These are phyloP conservation scores for Pulveroboletus sp. DNA, from an alignment of 768 basidiomycete species.

Conservation along the genomic window DNA sequence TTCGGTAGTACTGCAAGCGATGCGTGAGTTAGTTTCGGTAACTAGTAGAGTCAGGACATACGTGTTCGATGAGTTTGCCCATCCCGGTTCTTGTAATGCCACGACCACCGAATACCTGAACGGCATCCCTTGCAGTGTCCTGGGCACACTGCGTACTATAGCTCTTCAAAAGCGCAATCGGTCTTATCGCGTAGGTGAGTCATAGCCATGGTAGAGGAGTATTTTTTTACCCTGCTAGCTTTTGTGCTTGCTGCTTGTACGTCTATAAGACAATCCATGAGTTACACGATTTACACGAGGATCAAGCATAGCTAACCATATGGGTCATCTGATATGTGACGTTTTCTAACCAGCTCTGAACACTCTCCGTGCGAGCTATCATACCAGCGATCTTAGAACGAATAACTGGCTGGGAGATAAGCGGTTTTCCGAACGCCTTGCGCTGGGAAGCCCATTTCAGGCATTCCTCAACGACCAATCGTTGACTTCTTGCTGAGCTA, in stretches of 20 bases:
- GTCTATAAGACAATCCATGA: constrained; percentile 31
- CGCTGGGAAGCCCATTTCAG: constrained; percentile 88
- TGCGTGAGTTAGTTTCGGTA: constrained; percentile 10
- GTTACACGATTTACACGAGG: neutral
- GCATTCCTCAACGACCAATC: constrained; percentile 73
- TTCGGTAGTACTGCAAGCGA: constrained; percentile 27
- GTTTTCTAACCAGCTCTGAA: constrained; percentile 84
- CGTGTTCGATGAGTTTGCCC: constrained; percentile 57
- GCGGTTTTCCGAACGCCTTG: constrained; percentile 86
- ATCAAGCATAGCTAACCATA: constrained; percentile 44
- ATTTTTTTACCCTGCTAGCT: constrained; percentile 61
- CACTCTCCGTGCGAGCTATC: constrained; percentile 79
- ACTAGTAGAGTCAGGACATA: constrained; percentile 18
- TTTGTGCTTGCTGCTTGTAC: constrained; percentile 68
- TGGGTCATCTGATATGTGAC: constrained; percentile 85
- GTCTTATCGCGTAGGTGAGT: constrained; percentile 34
- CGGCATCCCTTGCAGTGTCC: constrained; percentile 75
- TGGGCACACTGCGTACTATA: constrained; percentile 71
- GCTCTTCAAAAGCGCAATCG: constrained; percentile 78
- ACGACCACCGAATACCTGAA: constrained; percentile 78
- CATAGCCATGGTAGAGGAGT: neutral
- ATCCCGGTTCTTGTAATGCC: constrained; percentile 77
- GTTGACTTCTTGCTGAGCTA: constrained; percentile 64
- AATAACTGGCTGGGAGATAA: constrained; percentile 81
- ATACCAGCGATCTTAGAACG: constrained; percentile 83